Base-by-base conservation (phyloP, 202 grass and related monocot species). In the Schoenoplectus triqueter region DNA sequence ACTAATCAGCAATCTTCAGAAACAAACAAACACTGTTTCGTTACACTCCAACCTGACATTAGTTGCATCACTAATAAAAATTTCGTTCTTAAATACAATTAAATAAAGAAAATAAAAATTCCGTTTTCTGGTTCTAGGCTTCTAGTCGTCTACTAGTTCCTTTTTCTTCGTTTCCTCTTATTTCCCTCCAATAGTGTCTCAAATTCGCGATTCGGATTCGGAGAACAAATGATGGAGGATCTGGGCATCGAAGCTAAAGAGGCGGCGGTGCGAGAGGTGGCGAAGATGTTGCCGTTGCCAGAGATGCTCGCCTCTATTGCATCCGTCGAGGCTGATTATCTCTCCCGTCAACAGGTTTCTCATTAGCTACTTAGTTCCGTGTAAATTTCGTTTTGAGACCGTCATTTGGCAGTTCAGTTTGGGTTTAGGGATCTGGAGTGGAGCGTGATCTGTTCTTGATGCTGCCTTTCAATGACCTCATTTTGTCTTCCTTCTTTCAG, bases 231-330 rank as follows among this genome's bases (percentile, higher is more conserved):
- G 81, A 95, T 98, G 95, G 93, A 98, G 78, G 93, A 98, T 95
- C 88, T 94, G 91, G 95, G 95, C 85, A 98, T 98, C 77, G 95
- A 98, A 81, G 93, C 95, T 2, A 98, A 98, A 84, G 95, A 98
- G 40, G 87, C 95, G 17, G 93, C 95, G 54, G 95, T 98, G 71
- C 95, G 95, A 7, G 95, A 98, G 93, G 95, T 98, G 79, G 95
- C 95, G 64, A 98, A 98, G 93, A 90, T 98, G 64, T 89, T 98
- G 41, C 90, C 92, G 65, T 86, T 89, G 68, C 92, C 93, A 76
- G 95, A 98, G 71, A 90, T 93, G 82, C 91, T 98, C 40, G 88
- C 93, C 46, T 98, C 93, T 82, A 95, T 98, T 84, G 80, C 91
- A 39, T 90, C 93, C 84, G 92, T 98, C 85, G 95, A 98, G 90